Evolutionary conservation across 768 basidiomycete species (phyloP), one percentile per base, ranked within the genome.

Genomic region (Austroboletus eburneus): DNA sequence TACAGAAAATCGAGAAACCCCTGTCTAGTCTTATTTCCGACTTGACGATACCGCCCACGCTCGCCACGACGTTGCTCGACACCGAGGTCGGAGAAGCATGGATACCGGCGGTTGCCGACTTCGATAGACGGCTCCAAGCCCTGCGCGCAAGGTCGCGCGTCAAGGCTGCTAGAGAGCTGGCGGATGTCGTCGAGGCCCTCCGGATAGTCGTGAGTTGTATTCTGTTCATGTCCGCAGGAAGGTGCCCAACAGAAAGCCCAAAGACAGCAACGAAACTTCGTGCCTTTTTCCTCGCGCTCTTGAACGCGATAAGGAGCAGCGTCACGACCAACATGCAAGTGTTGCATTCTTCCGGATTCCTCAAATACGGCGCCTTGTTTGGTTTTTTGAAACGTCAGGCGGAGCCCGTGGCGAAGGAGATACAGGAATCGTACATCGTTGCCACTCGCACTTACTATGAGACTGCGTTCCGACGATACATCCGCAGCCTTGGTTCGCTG

Each of bases 321-420:
- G 84, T 96, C 52, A 83, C 91, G 12, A 91, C 91, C 7, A 96
- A 98, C 62, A 82, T 98, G 73, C 89, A 92, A 57, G 82, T 96
- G 43, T 73, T 98, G 2, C 96, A 99, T 64, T 87, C 89, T 0
- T 85, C 88, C 1, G 75, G 92, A 3, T 75, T 97, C 30, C 66
- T 92, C 52, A 92, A 93, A 63, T 92, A 91, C 61, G 77, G 76
- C 39, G 72, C 87, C 8, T 73, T 98, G 47, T 97, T 83, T 57
- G 76, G 77, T 1, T 99, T 98, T 62, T 73, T 99, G 30, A 82
- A 85, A 52, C 82, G 90, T 3, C 87, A 92, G 51, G 87, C 87
- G 5, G 76, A 84, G 9, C 74, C 74, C 27, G 87, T 93, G 24
- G 93, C 96, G 3, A 76, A 77, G 38, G 94, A 98, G 64, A 71